phyloP scores from a whole-genome alignment of 75 land plant species.

The Chamaecyparis obtusa region DNA sequence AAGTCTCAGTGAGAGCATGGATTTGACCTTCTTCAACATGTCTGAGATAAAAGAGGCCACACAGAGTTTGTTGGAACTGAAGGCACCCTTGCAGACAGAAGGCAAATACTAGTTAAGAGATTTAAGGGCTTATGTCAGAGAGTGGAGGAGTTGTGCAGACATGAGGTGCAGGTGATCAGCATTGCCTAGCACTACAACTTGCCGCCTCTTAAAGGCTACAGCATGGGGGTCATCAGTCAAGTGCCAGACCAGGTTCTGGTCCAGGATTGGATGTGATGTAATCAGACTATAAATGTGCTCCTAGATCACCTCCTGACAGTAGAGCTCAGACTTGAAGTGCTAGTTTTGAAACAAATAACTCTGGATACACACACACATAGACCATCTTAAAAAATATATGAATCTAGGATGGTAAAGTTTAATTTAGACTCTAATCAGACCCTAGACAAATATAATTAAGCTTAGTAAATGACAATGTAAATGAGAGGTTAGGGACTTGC shows the following conservation, averaged over 20 bases:
- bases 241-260: conserved; percentile 19
- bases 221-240: conserved; percentile 9
- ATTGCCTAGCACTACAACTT: conserved; percentile 22
- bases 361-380: too few species aligned
- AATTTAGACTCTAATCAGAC: too few species aligned
- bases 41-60: conserved; percentile 34
- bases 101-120: conserved; percentile 29
- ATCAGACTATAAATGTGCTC: too few species aligned
- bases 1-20: neutral
- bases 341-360: too few species aligned
- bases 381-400: too few species aligned
- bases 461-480: too few species aligned
- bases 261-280: conserved; percentile 19
- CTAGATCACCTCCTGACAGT: too few species aligned
- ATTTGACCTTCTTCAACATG: conserved; percentile 15
- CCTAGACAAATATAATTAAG: too few species aligned
- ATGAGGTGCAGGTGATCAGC: conserved; percentile 37
- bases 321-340: too few species aligned
- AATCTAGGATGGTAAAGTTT: too few species aligned
- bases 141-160: conserved; percentile 21
- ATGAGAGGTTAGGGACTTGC: too few species aligned
- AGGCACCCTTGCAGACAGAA: conserved; percentile 26
- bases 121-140: conserved; percentile 6
- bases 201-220: conserved; percentile 20
- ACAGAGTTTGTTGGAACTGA: conserved; percentile 16